Percentiles rank a stretch among this genome's conserved stretches.
These are phyloP conservation scores for Dendrothele bispora DNA, from an alignment of 768 basidiomycete species.

Conservation along the genomic window DNA sequence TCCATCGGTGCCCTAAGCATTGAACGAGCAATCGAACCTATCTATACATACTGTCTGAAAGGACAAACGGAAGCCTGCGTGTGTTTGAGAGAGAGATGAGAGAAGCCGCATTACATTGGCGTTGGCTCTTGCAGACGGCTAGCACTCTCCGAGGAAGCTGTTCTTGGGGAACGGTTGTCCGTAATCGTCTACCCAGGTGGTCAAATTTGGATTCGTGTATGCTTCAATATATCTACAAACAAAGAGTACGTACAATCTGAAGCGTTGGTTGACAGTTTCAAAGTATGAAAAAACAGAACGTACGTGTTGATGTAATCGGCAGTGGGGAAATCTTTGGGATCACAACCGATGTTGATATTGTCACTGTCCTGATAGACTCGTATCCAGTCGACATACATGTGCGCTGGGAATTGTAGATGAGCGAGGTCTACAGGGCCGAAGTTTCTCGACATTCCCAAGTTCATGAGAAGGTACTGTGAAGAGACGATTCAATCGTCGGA, in stretches of 20 bases:
- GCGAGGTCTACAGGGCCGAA: slow-evolving; percentile 54
- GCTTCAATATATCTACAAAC: slow-evolving; percentile 64
- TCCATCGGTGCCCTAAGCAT: too few relatives aligned
- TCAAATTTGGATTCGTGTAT: slow-evolving; percentile 60
- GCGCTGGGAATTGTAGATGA: slow-evolving; percentile 48
- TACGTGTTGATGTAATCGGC: slow-evolving; percentile 59
- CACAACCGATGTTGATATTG: slow-evolving; percentile 60
- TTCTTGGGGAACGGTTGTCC: slow-evolving; percentile 60
- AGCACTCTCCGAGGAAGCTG: slow-evolving; percentile 26
- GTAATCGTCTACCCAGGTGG: slow-evolving; percentile 41
- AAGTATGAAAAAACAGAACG: too few relatives aligned
- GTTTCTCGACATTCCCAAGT: slow-evolving; percentile 49
- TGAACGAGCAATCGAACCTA: too few relatives aligned
- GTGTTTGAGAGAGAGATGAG: too few relatives aligned
- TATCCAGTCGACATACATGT: slow-evolving; percentile 64
- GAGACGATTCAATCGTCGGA: slow-evolving; percentile 2
- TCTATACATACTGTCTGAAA: too few relatives aligned
- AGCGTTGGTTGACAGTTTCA: too few relatives aligned
- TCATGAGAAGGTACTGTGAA: slow-evolving; percentile 46
- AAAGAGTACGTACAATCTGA: too few relatives aligned
- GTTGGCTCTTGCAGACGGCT: too few relatives aligned
- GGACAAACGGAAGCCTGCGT: too few relatives aligned
- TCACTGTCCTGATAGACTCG: slow-evolving; percentile 66
- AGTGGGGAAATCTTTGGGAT: slow-evolving; percentile 62
- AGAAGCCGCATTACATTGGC: too few relatives aligned